Evolutionary conservation across 257 asterid species (phyloP).

Genomic region (Ilex asprella): DNA sequence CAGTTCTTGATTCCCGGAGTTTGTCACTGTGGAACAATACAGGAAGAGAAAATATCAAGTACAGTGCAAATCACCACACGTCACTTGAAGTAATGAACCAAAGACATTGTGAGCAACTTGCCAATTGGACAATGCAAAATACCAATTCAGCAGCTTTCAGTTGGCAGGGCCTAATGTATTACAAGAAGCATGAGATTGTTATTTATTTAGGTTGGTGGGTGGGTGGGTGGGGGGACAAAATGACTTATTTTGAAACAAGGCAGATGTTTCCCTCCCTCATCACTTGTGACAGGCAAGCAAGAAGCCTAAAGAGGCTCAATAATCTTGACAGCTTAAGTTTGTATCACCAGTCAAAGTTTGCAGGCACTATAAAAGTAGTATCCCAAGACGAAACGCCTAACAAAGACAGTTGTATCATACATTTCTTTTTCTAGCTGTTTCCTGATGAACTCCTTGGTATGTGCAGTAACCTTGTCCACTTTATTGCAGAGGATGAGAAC

Average conservation of each 20-base stretch:
- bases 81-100: too few species aligned
- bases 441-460: constrained; percentile 68
- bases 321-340: background rate
- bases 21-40: constrained; percentile 42
- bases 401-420: constrained; percentile 22
- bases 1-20: constrained; percentile 87
- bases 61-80: constrained; percentile 1
- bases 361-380: background rate
- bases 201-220: too few species aligned
- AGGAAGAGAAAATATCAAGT: background rate
- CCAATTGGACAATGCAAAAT: too few species aligned
- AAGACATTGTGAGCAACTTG: too few species aligned
- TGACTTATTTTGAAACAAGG: too few species aligned
- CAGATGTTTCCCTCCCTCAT: too few species aligned
- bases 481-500: constrained; percentile 76
- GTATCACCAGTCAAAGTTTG: background rate
- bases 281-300: background rate
- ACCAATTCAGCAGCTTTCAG: too few species aligned
- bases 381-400: background rate
- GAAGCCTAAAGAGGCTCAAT: background rate
- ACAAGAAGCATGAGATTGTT: too few species aligned
- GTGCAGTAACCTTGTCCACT: constrained; percentile 87
- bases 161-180: too few species aligned
- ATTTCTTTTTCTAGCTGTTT: constrained; percentile 68
- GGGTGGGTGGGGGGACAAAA: too few species aligned